phyloP scores from a whole-genome alignment of 176 grass and related monocot genomes.

The Lolium rigidum region DNA sequence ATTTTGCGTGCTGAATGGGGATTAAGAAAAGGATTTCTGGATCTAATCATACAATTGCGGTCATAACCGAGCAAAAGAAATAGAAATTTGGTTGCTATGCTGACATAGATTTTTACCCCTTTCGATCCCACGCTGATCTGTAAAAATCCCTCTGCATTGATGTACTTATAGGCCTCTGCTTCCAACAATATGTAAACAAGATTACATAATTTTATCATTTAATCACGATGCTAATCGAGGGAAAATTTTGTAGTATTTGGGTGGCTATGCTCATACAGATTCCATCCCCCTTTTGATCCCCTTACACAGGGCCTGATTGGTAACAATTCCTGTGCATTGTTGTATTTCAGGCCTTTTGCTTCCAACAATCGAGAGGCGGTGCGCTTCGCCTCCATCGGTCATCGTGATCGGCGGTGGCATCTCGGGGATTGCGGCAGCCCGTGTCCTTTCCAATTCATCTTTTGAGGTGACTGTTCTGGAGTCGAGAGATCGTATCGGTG shows the following conservation, averaged over 20 bases:
- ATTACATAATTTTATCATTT: not conserved
- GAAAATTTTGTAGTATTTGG: not conserved
- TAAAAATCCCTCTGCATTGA: not conserved
- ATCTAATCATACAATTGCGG: too few species aligned
- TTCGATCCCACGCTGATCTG: not conserved
- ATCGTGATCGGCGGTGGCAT: conserved; percentile 95
- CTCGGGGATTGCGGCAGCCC: conserved; percentile 84
- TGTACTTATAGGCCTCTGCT: conserved; percentile 59
- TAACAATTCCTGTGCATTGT: not conserved
- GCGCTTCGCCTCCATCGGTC: conserved; percentile 72
- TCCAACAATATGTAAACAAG: conserved; percentile 24
- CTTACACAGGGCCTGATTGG: not conserved
- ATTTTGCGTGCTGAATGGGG: not conserved
- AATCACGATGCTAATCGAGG: not conserved
- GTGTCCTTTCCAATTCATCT: conserved; percentile 77
- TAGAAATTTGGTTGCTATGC: not conserved
- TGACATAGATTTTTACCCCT: not conserved
- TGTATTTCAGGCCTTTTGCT: conserved; percentile 70
- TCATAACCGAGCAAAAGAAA: not conserved
- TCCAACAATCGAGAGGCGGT: conserved; percentile 69
- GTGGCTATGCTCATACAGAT: not conserved
- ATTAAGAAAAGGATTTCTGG: too few species aligned
- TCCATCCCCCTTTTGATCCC: not conserved
- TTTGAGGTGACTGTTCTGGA: conserved; percentile 90
- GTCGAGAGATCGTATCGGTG: conserved; percentile 82